phyloP scores from a whole-genome alignment of 805 yeast species.

The Saccharomycopsis sp. region DNA sequence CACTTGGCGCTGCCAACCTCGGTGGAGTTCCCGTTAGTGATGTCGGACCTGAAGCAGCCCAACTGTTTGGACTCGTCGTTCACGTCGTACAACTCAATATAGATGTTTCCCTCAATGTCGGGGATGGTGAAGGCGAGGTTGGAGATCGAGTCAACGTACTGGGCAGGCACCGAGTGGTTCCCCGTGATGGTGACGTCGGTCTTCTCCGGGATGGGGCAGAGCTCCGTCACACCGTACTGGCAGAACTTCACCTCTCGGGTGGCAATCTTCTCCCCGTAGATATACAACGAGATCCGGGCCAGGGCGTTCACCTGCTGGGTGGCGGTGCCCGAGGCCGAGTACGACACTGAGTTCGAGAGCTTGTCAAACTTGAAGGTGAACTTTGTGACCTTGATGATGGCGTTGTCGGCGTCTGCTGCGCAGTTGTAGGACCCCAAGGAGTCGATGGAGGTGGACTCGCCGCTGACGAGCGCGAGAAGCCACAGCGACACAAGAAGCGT shows the following conservation, averaged over 20 bases:
- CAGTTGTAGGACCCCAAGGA: conserved; percentile 18
- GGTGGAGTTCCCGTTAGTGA: conserved; percentile 28
- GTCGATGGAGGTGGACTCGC: conserved; percentile 3
- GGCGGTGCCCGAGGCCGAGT: conserved; percentile 18
- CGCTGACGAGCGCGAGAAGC: background rate
- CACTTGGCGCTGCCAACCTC: conserved; percentile 23
- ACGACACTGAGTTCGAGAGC: conserved; percentile 8
- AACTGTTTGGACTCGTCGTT: conserved; percentile 4
- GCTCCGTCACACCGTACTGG: conserved; percentile 23
- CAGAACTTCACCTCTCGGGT: conserved; percentile 26
- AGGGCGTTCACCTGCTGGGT: conserved; percentile 16
- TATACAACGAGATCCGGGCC: conserved; percentile 21
- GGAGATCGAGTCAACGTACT: conserved; percentile 25
- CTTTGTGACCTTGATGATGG: conserved; percentile 13
- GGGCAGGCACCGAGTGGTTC: conserved; percentile 24
- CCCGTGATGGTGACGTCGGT: conserved; percentile 23
- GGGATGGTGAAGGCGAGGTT: conserved; percentile 27
- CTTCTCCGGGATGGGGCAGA: conserved; percentile 27
- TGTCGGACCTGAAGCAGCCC: conserved; percentile 22
- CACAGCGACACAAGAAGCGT: background rate
- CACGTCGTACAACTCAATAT: conserved; percentile 19
- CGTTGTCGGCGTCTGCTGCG: conserved; percentile 11
- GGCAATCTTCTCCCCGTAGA: conserved; percentile 25
- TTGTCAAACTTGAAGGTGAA: conserved; percentile 13
- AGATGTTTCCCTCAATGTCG: conserved; percentile 27